Percentiles rank a stretch among this genome's conserved stretches.
Conservation (phyloP, 148 eudicot species). For the Cornus kousa region DNA sequence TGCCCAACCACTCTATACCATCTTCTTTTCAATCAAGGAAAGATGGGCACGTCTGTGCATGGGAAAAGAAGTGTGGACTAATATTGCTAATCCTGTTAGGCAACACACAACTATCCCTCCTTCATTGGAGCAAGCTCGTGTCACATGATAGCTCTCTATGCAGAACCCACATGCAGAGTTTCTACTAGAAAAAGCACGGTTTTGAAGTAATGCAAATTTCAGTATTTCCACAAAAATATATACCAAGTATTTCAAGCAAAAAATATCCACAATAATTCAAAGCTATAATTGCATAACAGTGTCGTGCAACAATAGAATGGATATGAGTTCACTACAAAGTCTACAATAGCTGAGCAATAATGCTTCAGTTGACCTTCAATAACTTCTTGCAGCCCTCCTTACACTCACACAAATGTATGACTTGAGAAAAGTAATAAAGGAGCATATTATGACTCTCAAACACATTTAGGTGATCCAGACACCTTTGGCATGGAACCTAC, state of each 20-base stretch:
- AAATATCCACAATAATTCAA: neutral
- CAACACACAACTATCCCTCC: too few species aligned
- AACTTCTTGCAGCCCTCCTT: too few species aligned
- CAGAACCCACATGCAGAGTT: neutral
- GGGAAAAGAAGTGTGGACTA: neutral
- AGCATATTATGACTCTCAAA: too few species aligned
- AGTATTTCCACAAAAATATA: too few species aligned
- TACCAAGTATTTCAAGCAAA: too few species aligned
- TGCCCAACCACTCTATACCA: neutral
- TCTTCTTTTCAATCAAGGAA: neutral
- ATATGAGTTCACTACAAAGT: neutral
- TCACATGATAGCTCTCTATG: neutral
- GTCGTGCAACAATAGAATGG: neutral
- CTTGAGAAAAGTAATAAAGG: too few species aligned
- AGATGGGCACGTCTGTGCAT: neutral
- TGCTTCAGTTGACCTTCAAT: neutral
- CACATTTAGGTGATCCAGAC: too few species aligned
- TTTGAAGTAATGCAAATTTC: neutral
- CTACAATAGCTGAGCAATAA: neutral
- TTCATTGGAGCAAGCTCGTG: neutral
- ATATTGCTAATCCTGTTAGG: neutral
- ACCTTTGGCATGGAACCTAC: too few species aligned
- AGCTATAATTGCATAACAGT: neutral
- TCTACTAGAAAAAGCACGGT: neutral
- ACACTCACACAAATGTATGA: too few species aligned